Evolutionary conservation across 257 asterid genomes (phyloP).

Genomic region (Verbena officinalis): DNA sequence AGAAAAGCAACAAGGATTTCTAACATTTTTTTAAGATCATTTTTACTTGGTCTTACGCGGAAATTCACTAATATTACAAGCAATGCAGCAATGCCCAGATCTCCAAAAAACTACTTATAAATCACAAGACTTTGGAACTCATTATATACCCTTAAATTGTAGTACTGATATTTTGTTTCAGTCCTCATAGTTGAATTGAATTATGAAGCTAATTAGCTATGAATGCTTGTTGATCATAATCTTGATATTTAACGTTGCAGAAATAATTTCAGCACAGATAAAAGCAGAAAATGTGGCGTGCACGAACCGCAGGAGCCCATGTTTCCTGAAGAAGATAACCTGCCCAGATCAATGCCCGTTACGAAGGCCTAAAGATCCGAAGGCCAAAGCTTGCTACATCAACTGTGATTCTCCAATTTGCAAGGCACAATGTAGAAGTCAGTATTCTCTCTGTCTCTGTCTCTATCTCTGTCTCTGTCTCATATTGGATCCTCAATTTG

Average conservation of each 20-base stretch:
- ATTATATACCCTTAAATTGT: not conserved
- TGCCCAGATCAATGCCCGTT: constrained; percentile 62
- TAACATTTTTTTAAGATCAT: too few species aligned
- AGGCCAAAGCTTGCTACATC: constrained; percentile 57
- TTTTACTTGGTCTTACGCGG: not conserved
- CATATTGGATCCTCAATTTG: not conserved
- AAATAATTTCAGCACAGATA: constrained; percentile 17
- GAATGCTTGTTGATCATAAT: constrained; percentile 16
- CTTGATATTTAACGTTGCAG: constrained; percentile 3
- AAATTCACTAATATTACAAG: not conserved
- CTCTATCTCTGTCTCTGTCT: too few species aligned
- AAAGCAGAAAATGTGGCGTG: constrained; percentile 29
- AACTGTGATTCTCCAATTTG: constrained; percentile 60
- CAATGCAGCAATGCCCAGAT: not conserved
- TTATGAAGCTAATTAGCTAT: constrained; percentile 25
- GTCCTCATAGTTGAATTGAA: not conserved
- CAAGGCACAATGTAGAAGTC: constrained; percentile 57
- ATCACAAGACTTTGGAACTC: not conserved
- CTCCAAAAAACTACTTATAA: constrained; percentile 4
- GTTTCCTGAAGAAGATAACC: constrained; percentile 32
- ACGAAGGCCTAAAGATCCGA: constrained; percentile 26
- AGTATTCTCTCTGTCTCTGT: constrained; percentile 9
- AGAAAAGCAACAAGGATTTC: too few species aligned
- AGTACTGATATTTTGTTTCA: not conserved
- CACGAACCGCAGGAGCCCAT: constrained; percentile 27